These are phyloP conservation scores for Aureobasidium zeae DNA, from an alignment of 2,329 filamentous ascomycete species.

Conservation along the genomic window DNA sequence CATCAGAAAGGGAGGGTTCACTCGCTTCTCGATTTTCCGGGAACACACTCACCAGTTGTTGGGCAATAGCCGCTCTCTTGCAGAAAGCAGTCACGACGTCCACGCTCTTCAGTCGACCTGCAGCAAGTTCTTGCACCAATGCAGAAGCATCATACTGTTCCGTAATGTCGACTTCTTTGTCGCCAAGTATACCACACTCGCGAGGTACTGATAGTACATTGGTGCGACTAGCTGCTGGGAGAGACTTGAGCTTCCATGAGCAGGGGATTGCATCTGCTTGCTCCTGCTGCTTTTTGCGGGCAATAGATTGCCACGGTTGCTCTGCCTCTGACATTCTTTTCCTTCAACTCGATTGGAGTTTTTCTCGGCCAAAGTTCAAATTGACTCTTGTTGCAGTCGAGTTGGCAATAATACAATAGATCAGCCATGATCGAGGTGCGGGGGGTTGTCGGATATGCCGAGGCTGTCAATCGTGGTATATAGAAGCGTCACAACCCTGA, in stretches of 20 bases:
- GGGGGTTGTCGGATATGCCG: no score
- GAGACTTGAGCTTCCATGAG: constrained; percentile 35
- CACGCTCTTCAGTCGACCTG: constrained; percentile 28
- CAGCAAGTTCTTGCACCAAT: background rate
- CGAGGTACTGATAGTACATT: constrained; percentile 43
- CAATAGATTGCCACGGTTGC: constrained; percentile 32
- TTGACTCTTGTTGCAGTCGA: no score
- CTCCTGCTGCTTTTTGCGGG: constrained; percentile 36
- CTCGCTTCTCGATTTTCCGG: no score
- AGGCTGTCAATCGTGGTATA: no score
- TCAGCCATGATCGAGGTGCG: no score
- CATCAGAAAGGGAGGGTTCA: no score
- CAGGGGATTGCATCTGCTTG: constrained; percentile 34
- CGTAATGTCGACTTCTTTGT: constrained; percentile 5
- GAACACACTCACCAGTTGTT: constrained; percentile 31
- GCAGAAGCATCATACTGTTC: background rate
- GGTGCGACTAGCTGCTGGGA: constrained; percentile 21
- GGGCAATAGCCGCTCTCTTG: constrained; percentile 40
- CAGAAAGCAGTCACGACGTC: constrained; percentile 37
- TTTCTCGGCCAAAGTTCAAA: no score
- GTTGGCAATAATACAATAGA: no score
- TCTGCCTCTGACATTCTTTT: constrained; percentile 25
- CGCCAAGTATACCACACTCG: constrained; percentile 34
- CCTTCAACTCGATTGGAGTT: no score
- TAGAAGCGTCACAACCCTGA: no score